Conservation (phyloP, 1,284 basidiomycete species). For the Ganoderma lucidum region DNA sequence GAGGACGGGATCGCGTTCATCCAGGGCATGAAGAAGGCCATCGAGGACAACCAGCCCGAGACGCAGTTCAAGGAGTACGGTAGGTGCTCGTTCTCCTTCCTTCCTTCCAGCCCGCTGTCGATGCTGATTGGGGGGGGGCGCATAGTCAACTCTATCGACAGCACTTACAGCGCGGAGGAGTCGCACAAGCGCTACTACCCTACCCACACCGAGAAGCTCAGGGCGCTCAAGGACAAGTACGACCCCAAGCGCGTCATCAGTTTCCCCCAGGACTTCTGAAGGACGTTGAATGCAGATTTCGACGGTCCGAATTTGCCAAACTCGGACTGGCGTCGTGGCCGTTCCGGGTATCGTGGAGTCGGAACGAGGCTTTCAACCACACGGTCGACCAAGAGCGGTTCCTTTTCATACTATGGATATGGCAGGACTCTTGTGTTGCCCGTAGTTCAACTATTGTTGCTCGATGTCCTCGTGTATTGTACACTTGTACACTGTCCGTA, state of each 20-base stretch:
- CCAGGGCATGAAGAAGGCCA: constrained; percentile 22
- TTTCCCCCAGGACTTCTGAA: constrained; percentile 22
- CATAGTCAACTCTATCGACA: constrained; percentile 22
- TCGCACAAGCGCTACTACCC: constrained; percentile 23
- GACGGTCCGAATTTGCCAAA: too few relatives aligned
- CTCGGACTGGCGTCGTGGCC: too few relatives aligned
- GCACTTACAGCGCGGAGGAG: constrained; percentile 19
- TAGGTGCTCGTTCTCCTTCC: neutral
- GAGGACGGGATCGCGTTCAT: constrained; percentile 22
- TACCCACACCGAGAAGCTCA: constrained; percentile 18
- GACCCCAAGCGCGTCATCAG: constrained; percentile 21
- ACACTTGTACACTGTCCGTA: too few relatives aligned
- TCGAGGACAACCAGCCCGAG: constrained; percentile 17
- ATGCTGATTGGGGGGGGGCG: neutral
- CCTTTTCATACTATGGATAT: too few relatives aligned
- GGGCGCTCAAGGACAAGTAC: constrained; percentile 20
- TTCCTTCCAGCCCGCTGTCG: neutral
- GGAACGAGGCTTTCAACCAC: too few relatives aligned
- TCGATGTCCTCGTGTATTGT: too few relatives aligned
- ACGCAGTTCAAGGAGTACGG: constrained; percentile 21
- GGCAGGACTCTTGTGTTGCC: too few relatives aligned
- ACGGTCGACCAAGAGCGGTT: too few relatives aligned
- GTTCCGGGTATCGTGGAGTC: too few relatives aligned
- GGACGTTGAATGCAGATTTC: neutral
- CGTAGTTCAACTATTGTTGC: too few relatives aligned